A percentile compares a stretch with the other conserved stretches of the same genome.
Evolutionary conservation across 768 basidiomycete species (phyloP).

Genomic region (Leccinum uliginosum): DNA sequence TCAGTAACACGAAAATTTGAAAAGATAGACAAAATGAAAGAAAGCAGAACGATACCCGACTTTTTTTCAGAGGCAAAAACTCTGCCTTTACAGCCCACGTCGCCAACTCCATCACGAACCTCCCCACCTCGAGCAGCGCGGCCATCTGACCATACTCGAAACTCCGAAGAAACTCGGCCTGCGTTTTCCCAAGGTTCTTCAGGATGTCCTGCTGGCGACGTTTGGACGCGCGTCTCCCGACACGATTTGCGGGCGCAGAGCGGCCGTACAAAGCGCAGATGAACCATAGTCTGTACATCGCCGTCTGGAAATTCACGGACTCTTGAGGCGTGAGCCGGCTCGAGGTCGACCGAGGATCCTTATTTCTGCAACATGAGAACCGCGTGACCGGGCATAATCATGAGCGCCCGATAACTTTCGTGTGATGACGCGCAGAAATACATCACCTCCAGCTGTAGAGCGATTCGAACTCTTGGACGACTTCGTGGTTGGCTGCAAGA

Average conservation of each 20-base stretch:
- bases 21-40: not conserved
- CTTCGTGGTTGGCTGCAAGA: constrained; percentile 12
- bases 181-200: not conserved
- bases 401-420: constrained; percentile 1
- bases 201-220: not conserved
- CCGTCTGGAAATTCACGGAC: not conserved
- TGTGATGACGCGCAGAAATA: not conserved
- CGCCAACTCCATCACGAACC: not conserved
- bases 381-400: not conserved
- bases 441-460: constrained; percentile 23
- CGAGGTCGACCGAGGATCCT: constrained; percentile 28
- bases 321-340: not conserved
- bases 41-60: not conserved
- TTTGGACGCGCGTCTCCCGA: not conserved
- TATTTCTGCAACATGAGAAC: constrained; percentile 26
- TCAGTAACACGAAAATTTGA: not conserved
- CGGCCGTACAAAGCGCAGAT: not conserved
- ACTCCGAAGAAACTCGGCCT: not conserved
- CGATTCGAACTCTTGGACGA: constrained; percentile 12
- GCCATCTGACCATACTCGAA: not conserved
- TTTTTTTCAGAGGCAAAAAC: not conserved
- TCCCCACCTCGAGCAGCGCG: not conserved
- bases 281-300: not conserved
- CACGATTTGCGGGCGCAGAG: not conserved
- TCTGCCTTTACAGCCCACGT: not conserved